Base-by-base conservation (phyloP, 148 eudicot species). In the Camellia japonica region DNA sequence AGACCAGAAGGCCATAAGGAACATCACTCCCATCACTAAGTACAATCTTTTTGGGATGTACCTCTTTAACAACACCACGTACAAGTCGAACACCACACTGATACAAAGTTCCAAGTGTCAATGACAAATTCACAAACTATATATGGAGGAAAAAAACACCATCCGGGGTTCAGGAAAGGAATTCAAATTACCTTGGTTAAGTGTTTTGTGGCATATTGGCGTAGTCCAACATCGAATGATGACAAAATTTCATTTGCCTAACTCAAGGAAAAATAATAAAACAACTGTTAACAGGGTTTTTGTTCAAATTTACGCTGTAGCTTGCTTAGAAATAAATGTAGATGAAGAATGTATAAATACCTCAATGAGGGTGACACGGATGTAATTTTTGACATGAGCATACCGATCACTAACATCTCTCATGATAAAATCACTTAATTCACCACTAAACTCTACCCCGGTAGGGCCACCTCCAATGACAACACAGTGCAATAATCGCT, bases 391-490 rank as follows among this genome's bases (percentile, higher is more conserved):
- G 5, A 93, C 97, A 88, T 93, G 95, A 69, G 91, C 69, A 70
- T 91, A 89, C 19, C 90, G 81, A 46, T 91, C 82, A 47, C 77
- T 86, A 68, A 93, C 95, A 82, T 94, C 98, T 80, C 90, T 85
- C 87, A 86, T 84, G 68, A 94, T 93, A 64, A 94, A 94, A 79
- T 94, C 97, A 83, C 95, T 91, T 83, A 94, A 70, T 84, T 94
- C 98, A 9, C 98, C 98, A 65, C 94, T 93, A 51, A 94, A 94
- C 86, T 94, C 98, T 3, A 94, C 97, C 52, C 98, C 98, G 15
- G 98, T 94, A 2, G 98, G 98, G 20, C 98, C 98, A 19, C 98
- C 98, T 71, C 98, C 98, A 62, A 94, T 88, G 9, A 93, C 92
- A 60, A 94, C 98, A 83, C 97, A 94, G 76, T 94, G 98, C 79